A percentile compares a stretch with the other conserved stretches of the same genome.
Conservation (phyloP, 345 rosid species). For the Microcos paniculata region DNA sequence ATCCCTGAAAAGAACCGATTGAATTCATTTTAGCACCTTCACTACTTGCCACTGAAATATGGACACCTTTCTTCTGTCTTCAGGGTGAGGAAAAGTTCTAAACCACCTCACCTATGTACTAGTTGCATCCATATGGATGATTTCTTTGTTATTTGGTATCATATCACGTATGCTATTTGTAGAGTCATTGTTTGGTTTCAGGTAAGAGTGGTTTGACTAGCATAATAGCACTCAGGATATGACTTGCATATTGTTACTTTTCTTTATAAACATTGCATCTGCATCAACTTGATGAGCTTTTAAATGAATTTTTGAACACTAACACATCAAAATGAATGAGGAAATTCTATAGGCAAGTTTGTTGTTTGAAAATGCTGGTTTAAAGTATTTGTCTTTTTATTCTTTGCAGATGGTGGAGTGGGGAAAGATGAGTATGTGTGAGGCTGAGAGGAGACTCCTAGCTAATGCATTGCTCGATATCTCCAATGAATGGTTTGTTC, state of each 20-base stretch:
- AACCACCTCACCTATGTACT: too few species aligned
- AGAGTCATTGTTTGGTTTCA: too few species aligned
- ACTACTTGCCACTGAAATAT: too few species aligned
- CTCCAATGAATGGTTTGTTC: constrained; percentile 87
- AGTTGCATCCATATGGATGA: too few species aligned
- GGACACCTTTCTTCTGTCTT: too few species aligned
- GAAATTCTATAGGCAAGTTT: not conserved
- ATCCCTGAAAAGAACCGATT: too few species aligned
- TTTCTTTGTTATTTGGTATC: too few species aligned
- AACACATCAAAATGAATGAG: not conserved
- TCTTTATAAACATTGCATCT: not conserved
- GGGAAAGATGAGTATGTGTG: constrained; percentile 96
- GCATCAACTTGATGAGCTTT: not conserved
- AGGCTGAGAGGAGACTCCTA: constrained; percentile 86
- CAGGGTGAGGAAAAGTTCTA: too few species aligned
- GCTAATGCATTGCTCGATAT: constrained; percentile 89
- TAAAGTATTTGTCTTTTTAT: not conserved
- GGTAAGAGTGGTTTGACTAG: too few species aligned
- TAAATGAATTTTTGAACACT: not conserved
- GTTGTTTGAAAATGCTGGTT: not conserved
- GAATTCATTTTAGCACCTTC: too few species aligned
- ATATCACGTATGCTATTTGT: too few species aligned
- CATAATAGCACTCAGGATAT: too few species aligned
- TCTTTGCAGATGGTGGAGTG: constrained; percentile 47
- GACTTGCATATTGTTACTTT: not conserved